Conservation (phyloP, 75 land plant species). For the Adiantum capillusveneris region DNA sequence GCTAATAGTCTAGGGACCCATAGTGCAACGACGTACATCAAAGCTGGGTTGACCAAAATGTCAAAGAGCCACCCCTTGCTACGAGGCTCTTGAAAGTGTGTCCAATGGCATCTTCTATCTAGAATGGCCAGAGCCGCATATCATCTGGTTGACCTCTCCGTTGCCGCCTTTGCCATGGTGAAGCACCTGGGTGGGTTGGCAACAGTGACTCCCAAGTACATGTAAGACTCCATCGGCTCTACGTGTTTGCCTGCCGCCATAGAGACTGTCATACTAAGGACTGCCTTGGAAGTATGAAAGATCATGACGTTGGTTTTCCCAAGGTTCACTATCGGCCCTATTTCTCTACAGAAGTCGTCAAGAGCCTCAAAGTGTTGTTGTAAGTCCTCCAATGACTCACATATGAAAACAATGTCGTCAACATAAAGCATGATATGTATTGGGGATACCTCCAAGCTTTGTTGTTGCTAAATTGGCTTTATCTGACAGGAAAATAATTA, state of each 20-base stretch:
- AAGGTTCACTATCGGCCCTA: not conserved
- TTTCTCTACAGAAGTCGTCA: not conserved
- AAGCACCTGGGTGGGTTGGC: not conserved
- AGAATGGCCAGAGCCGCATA: not conserved
- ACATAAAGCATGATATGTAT: not conserved
- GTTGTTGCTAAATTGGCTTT: too few species aligned
- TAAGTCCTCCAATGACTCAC: not conserved
- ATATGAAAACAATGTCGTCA: conserved; percentile 1
- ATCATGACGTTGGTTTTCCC: not conserved
- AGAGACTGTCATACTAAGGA: not conserved
- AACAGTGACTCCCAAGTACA: conserved; percentile 3
- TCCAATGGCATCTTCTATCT: not conserved
- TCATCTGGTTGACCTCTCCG: not conserved
- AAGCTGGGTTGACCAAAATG: not conserved
- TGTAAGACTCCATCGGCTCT: not conserved
- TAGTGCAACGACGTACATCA: too few species aligned
- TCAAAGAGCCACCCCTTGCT: not conserved
- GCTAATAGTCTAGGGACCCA: too few species aligned
- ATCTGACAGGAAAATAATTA: too few species aligned
- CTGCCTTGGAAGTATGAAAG: not conserved
- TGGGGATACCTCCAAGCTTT: conserved; percentile 4
- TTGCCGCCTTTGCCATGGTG: not conserved
- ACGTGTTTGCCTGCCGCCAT: not conserved
- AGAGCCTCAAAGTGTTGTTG: not conserved
- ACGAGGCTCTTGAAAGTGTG: not conserved